Evolutionary conservation across 2,329 filamentous ascomycete genomes (phyloP), one percentile per base, ranked within the genome.

Genomic region (Trichoderma simmonsii): DNA sequence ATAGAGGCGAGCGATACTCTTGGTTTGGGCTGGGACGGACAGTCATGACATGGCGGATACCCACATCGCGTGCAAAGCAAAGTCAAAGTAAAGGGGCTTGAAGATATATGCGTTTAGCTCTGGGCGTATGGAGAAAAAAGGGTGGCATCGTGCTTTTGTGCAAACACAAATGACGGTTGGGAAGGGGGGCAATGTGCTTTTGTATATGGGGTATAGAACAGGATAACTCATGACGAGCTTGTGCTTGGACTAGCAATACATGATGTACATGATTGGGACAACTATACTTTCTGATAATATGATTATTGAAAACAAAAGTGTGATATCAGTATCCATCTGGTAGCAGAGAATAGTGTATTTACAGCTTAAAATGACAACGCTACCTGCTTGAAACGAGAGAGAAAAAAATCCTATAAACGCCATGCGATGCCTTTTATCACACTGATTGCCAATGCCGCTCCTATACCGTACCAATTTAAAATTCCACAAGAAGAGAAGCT

Each of bases 191-290:
- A 34, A 34, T 34, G 34, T 64, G 15, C 51, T 48, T 39, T 70
- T 64, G 69, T 60, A 65, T 71, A 65, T 66, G 57, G 48, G 64
- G 24, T 34, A 60, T 64, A 54, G 32, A 48, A 54, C 48, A 32
- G 57, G 51, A 54, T 56, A 43, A 32, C 59, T 64, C 43, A 34
- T 28, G 56, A 72, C 26, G 30, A 59, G 39, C 70, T 68, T 62
- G 54, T 28, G 57, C 70, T 63, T 62, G 64, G 64, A 68, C 34
- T 30, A 62, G 64, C 64, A 72, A 72, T 72, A 72, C 54, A 68
- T 21, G 63, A 61, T 70, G 36, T 26, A 69, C 36, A 70, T 70
- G 57, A 70, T 24, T 61, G 18, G 28, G n/a, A 34, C 9, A 24
- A 1, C 6, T 12, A 15, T 9, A 0, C 54, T 56, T 28, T n/a